These are phyloP conservation scores for Solanum gracilifrons DNA, from an alignment of 257 asterid species.

Conservation along the genomic window DNA sequence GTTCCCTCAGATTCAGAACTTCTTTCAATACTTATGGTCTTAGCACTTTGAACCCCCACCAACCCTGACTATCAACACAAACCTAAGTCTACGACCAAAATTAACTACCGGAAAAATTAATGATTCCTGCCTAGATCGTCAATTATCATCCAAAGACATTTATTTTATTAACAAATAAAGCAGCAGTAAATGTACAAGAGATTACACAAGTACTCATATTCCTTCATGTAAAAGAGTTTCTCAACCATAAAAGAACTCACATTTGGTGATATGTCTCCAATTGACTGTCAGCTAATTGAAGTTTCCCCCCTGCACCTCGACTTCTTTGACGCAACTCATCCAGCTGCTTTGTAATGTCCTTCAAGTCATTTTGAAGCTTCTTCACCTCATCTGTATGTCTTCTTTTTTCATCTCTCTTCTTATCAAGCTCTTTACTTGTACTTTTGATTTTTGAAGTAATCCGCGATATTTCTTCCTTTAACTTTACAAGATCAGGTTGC, in stretches of 20 bases:
- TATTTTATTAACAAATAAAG: not conserved
- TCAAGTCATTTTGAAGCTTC: slow-evolving; percentile 78
- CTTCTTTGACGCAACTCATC: slow-evolving; percentile 71
- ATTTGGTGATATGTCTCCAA: slow-evolving; percentile 85
- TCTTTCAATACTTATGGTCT: not conserved
- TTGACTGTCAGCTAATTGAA: slow-evolving; percentile 92
- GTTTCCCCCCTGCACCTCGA: slow-evolving; percentile 77
- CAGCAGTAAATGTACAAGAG: not conserved
- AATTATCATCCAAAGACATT: not conserved
- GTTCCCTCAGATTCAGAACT: not conserved
- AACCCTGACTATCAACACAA: not conserved
- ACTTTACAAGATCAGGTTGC: slow-evolving; percentile 92
- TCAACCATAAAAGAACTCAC: slow-evolving; percentile 36
- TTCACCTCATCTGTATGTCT: slow-evolving; percentile 58
- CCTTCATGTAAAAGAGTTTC: slow-evolving; percentile 1
- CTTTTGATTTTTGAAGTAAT: slow-evolving; percentile 62
- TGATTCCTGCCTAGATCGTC: not conserved
- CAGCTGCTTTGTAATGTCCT: slow-evolving; percentile 65
- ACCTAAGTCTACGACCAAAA: not conserved
- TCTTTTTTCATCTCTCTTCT: slow-evolving; percentile 67
- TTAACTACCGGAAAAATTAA: not conserved
- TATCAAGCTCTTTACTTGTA: slow-evolving; percentile 62
- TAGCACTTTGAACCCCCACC: not conserved
- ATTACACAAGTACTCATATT: not conserved
- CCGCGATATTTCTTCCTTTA: slow-evolving; percentile 83